These are phyloP conservation scores for Populus tomentosa DNA, from an alignment of 441 rosid species.

Conservation along the genomic window DNA sequence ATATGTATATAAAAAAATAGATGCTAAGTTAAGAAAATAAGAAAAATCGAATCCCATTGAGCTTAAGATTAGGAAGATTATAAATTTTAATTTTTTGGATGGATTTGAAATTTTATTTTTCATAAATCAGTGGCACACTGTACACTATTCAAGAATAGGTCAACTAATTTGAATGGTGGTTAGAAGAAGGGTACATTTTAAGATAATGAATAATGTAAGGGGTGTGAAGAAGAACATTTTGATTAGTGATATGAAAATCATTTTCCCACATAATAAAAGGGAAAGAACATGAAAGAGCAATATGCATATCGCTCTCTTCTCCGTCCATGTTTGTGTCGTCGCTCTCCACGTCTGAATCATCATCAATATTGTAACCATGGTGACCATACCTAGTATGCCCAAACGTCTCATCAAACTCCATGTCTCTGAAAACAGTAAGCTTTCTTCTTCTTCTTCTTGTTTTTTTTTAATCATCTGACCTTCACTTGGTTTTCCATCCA, in stretches of 20 bases:
- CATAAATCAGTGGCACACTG: neutral
- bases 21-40: neutral
- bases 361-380: neutral
- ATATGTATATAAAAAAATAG: no score
- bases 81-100: neutral
- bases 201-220: neutral
- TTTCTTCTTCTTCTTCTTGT: neutral
- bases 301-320: neutral
- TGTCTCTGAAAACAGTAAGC: conserved; percentile 15
- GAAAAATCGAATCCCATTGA: neutral
- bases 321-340: neutral
- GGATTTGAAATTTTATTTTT: neutral
- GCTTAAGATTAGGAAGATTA: neutral
- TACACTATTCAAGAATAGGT: neutral
- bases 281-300: neutral
- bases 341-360: neutral
- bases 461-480: conserved; percentile 6
- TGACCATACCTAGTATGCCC: neutral
- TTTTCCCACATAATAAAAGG: neutral
- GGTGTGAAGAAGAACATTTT: neutral
- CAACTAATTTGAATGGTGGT: neutral
- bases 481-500: neutral
- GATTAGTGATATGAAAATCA: neutral
- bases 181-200: neutral
- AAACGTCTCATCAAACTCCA: conserved; percentile 6